These are phyloP conservation scores for Malania oleifera DNA, from an alignment of 164 flowering plant genomes.

Conservation along the genomic window DNA sequence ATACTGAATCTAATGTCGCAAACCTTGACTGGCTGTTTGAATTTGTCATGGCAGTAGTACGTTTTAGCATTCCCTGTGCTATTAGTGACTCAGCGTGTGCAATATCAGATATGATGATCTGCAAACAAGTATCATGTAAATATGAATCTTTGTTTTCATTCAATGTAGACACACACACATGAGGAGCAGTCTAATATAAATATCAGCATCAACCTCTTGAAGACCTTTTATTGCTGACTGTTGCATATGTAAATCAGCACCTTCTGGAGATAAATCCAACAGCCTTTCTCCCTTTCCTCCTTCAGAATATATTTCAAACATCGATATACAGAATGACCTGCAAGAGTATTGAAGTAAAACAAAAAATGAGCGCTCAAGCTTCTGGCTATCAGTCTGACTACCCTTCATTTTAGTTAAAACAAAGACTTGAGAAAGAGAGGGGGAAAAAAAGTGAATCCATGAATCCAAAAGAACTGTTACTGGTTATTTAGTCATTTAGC, in stretches of 20 bases:
- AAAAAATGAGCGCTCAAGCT: neutral
- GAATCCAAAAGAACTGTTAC: too few species aligned
- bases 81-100: constrained; percentile 61
- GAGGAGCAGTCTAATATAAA: neutral
- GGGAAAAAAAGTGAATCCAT: too few species aligned
- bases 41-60: constrained; percentile 76
- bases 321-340: constrained; percentile 62
- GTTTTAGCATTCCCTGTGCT: constrained; percentile 58
- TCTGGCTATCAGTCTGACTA: neutral
- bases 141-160: neutral
- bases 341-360: constrained; percentile 3
- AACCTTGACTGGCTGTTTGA: constrained; percentile 84
- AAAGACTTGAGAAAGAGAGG: too few species aligned
- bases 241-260: constrained; percentile 45
- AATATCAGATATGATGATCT: constrained; percentile 45
- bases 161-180: neutral
- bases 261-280: constrained; percentile 51
- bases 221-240: constrained; percentile 64
- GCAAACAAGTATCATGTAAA: constrained; percentile 1
- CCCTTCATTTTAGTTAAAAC: too few species aligned
- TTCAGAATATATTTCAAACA: constrained; percentile 81
- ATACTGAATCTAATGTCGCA: neutral
- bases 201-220: constrained; percentile 49
- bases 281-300: constrained; percentile 69
- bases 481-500: too few species aligned